A percentile compares a stretch with the other conserved stretches of the same genome.
These are phyloP conservation scores for Puccinellia tenuiflora DNA, from an alignment of 176 grass and related monocot genomes.

Conservation along the genomic window DNA sequence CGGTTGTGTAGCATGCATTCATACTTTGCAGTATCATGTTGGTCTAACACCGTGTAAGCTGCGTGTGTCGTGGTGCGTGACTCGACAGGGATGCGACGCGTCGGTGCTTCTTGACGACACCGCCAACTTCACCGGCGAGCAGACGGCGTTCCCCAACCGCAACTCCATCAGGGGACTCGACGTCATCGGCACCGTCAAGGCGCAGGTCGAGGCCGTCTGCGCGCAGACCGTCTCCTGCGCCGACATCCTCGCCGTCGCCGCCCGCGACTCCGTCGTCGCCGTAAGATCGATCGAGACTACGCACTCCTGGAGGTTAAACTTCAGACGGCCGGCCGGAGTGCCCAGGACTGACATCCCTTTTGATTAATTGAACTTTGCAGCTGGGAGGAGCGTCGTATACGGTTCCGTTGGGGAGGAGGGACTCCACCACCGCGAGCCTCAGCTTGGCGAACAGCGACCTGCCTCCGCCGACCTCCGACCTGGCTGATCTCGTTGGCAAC, in stretches of 20 bases:
- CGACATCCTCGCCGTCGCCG: constrained; percentile 56
- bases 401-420: constrained; percentile 60
- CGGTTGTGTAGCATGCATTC: neutral
- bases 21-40: neutral
- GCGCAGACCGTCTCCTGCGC: constrained; percentile 62
- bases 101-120: constrained; percentile 55
- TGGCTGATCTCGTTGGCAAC: constrained; percentile 33
- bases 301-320: too few relatives aligned
- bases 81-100: constrained; percentile 69
- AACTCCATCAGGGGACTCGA: constrained; percentile 53
- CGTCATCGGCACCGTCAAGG: constrained; percentile 52
- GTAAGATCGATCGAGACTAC: neutral
- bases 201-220: constrained; percentile 53
- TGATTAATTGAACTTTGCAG: constrained; percentile 17
- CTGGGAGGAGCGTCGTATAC: constrained; percentile 49
- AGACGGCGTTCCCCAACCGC: constrained; percentile 28
- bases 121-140: constrained; percentile 53
- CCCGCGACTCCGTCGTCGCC: constrained; percentile 37
- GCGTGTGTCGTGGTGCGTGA: neutral
- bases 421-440: constrained; percentile 46
- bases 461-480: constrained; percentile 30
- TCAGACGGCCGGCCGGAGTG: neutral
- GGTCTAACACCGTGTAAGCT: neutral
- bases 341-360: neutral
- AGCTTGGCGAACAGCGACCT: constrained; percentile 45